A percentile compares a stretch with the other conserved stretches of the same genome.
Evolutionary conservation across 169 alveolate genomes (phyloP).

Genomic region (Cryptosporidium canis): DNA sequence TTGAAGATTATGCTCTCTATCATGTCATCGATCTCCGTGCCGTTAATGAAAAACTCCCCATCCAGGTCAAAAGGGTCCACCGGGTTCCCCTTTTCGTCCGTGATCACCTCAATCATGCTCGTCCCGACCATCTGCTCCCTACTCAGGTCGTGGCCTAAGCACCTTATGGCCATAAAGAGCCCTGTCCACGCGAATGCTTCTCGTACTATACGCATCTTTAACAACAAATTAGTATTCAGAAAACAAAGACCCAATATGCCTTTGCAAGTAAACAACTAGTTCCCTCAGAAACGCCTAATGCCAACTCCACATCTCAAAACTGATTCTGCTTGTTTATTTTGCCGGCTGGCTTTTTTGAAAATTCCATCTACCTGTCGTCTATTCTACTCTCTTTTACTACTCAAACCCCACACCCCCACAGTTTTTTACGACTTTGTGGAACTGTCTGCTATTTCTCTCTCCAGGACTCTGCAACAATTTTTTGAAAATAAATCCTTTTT

Average conservation of each 20-base stretch:
- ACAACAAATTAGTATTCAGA: neutral
- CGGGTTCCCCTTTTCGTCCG: neutral
- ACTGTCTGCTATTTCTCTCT: neutral
- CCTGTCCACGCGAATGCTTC: neutral
- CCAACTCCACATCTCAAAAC: neutral
- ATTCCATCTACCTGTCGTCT: neutral
- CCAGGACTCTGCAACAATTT: too few species aligned
- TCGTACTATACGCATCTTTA: neutral
- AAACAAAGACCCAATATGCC: neutral
- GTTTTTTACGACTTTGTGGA: neutral
- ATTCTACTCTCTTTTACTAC: neutral
- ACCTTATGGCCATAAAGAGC: neutral
- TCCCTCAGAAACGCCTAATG: too few species aligned
- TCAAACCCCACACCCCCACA: slow-evolving; percentile 27
- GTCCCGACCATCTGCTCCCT: neutral
- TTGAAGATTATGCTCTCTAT: slow-evolving; percentile 11
- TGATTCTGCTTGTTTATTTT: neutral
- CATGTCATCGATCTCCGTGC: neutral
- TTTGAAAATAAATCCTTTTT: neutral
- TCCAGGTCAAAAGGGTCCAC: neutral
- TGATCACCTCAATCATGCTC: slow-evolving; percentile 12
- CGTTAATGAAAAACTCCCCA: neutral
- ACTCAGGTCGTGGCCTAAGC: neutral
- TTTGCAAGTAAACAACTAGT: too few species aligned
- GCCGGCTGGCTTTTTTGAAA: neutral